Conservation (phyloP, 108 stramenopile genomes). For the Nitzschia sp. region DNA sequence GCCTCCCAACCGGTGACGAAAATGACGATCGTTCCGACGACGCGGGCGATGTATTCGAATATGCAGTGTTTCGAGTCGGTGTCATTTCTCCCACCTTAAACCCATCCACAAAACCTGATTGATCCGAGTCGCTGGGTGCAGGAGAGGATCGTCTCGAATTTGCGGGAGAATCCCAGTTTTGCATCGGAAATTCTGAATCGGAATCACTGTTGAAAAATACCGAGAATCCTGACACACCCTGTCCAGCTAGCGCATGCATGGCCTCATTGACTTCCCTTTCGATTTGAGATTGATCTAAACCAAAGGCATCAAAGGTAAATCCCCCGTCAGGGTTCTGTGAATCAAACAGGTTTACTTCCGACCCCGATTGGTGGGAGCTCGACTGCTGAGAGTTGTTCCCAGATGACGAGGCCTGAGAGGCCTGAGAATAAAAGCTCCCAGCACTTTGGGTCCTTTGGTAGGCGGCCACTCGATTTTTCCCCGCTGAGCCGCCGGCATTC, state of each 20-base stretch:
- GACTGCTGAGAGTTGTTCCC: background rate
- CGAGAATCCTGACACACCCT: conserved; percentile 27
- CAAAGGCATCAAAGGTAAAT: conserved; percentile 76
- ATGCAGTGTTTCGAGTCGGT: background rate
- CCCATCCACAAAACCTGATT: conserved; percentile 49
- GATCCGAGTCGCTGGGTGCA: conserved; percentile 10
- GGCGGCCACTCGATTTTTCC: conserved; percentile 6
- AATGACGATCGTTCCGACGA: conserved; percentile 5
- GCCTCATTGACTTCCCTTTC: conserved; percentile 73
- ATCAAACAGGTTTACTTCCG: conserved; percentile 33
- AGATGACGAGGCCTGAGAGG: conserved; percentile 5
- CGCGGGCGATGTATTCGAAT: conserved; percentile 7
- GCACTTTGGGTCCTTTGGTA: conserved; percentile 2
- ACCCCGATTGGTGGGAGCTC: conserved; percentile 9
- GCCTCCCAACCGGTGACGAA: conserved; percentile 13
- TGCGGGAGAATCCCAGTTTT: conserved; percentile 44
- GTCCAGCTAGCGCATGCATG: conserved; percentile 59
- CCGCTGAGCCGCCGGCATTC: background rate
- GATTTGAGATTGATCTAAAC: conserved; percentile 56
- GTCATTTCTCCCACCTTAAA: conserved; percentile 11
- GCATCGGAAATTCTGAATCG: conserved; percentile 2
- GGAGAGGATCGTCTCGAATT: conserved; percentile 22
- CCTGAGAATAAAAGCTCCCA: conserved; percentile 7
- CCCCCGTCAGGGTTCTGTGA: conserved; percentile 29
- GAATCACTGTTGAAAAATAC: conserved; percentile 29